phyloP scores from a whole-genome alignment of 2,329 filamentous ascomycete species.

The Ophiocordyceps polyrhachis-furcata region DNA sequence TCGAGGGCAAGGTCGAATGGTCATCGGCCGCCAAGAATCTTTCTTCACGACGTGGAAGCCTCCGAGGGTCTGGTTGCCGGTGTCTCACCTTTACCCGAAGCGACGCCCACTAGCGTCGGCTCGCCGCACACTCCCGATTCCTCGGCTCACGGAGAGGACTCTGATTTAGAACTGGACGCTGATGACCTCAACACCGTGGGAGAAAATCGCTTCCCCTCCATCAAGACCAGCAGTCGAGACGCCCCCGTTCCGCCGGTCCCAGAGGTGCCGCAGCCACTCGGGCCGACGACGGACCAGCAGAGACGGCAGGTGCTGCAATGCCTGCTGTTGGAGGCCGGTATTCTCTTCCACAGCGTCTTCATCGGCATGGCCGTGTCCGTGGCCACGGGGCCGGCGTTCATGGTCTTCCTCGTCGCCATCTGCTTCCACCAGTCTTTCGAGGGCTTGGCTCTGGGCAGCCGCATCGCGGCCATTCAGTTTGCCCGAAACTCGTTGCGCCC shows the following conservation, averaged over 20 bases:
- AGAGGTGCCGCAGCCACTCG: conserved; percentile 6
- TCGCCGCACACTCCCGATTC: conserved; percentile 9
- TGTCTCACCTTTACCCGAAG: conserved; percentile 37
- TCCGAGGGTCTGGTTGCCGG: conserved; percentile 38
- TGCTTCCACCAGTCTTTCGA: conserved; percentile 80
- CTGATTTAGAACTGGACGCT: conserved; percentile 39
- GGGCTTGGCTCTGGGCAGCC: conserved; percentile 66
- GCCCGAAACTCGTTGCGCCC: conserved; percentile 54
- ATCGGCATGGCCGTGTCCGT: conserved; percentile 78
- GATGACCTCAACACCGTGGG: conserved; percentile 34
- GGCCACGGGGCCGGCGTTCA: conserved; percentile 58
- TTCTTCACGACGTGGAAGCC: conserved; percentile 30
- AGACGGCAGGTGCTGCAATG: conserved; percentile 58
- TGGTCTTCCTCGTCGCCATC: conserved; percentile 65
- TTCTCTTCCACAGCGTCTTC: conserved; percentile 71
- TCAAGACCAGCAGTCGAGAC: conserved; percentile 7
- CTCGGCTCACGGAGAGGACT: conserved; percentile 15
- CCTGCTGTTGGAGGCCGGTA: conserved; percentile 62
- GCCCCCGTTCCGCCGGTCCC: conserved; percentile 1
- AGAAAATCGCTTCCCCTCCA: conserved; percentile 10
- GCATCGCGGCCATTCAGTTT: conserved; percentile 72
- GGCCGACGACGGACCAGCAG: conserved; percentile 31
- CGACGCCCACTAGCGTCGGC: conserved; percentile 20
- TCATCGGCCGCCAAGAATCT: conserved; percentile 28
- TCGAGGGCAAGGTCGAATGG: conserved; percentile 17